Evolutionary conservation across 2,329 filamentous ascomycete species (phyloP).

Genomic region (Ophiognomonia clavigignenti-juglandacearum): DNA sequence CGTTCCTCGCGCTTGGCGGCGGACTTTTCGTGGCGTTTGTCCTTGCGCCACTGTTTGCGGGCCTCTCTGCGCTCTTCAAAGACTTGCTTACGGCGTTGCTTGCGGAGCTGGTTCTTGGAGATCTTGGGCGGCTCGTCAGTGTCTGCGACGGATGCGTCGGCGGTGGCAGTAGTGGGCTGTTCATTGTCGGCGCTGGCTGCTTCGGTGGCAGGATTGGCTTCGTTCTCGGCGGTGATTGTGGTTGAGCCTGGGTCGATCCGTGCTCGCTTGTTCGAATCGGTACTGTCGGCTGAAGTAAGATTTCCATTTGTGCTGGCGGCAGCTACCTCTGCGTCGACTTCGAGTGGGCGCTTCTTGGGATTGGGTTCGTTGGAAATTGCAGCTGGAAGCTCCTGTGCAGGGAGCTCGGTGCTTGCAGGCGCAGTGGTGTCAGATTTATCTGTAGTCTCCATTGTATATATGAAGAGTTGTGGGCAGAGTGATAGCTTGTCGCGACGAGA

Average conservation of each 20-base stretch:
- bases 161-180: no score
- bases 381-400: not conserved
- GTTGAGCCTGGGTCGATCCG: not conserved
- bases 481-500: not conserved
- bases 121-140: conserved; percentile 30
- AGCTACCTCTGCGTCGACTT: not conserved
- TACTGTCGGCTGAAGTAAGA: not conserved
- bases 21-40: conserved; percentile 45
- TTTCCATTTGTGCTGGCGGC: not conserved
- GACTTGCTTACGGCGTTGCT: conserved; percentile 62
- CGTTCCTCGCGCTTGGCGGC: conserved; percentile 45
- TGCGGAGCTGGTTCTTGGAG: conserved; percentile 86
- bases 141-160: no score
- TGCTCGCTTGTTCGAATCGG: conserved; percentile 7
- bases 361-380: not conserved
- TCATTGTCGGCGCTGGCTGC: not conserved
- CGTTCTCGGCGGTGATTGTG: not conserved
- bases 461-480: no score
- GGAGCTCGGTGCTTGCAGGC: not conserved
- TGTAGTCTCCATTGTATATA: not conserved
- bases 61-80: conserved; percentile 70
- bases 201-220: not conserved
- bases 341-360: not conserved
- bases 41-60: conserved; percentile 49
- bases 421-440: not conserved